phyloP scores from a whole-genome alignment of 139 green algal genomes.

The Auxenochlorella protothecoides region DNA sequence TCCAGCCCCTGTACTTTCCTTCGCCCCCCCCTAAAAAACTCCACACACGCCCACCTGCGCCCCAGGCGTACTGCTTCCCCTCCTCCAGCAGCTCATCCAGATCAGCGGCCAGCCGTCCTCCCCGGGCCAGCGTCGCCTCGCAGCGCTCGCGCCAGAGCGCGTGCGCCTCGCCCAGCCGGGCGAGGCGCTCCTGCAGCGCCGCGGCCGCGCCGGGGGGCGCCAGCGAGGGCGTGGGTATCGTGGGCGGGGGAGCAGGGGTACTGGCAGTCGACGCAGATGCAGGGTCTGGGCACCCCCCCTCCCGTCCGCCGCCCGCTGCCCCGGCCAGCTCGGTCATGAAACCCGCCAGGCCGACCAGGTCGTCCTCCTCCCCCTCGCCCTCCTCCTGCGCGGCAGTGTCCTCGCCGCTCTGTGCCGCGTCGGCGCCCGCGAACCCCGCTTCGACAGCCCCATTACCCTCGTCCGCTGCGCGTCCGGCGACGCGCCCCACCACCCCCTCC shows the following conservation, averaged over 20 bases:
- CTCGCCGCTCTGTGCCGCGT: neutral
- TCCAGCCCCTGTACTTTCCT: too few relatives aligned
- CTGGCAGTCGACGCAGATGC: neutral
- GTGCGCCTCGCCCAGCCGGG: neutral
- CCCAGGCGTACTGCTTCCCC: slow-evolving; percentile 47
- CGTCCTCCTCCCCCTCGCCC: slow-evolving; percentile 5
- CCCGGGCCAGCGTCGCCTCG: slow-evolving; percentile 15
- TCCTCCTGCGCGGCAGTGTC: neutral
- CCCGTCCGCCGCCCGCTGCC: neutral
- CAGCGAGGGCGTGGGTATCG: too few relatives aligned
- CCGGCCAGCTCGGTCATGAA: slow-evolving; percentile 6
- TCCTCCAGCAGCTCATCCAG: slow-evolving; percentile 30
- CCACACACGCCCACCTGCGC: slow-evolving; percentile 6
- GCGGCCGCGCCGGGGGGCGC: neutral
- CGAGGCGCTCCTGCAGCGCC: slow-evolving; percentile 1
- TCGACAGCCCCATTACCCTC: neutral
- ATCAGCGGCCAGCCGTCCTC: slow-evolving; percentile 17
- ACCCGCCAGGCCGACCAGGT: slow-evolving; percentile 6
- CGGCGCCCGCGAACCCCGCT: neutral
- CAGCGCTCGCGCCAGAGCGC: slow-evolving; percentile 10
- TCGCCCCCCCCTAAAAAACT: neutral
- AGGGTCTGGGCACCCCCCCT: neutral
- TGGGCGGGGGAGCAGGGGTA: too few relatives aligned
- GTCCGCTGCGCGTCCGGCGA: too few relatives aligned
- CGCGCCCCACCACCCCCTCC: neutral